These are phyloP conservation scores for Coemansia sp. DNA, from an alignment of 192 early-diverging fungal species.

Conservation along the genomic window DNA sequence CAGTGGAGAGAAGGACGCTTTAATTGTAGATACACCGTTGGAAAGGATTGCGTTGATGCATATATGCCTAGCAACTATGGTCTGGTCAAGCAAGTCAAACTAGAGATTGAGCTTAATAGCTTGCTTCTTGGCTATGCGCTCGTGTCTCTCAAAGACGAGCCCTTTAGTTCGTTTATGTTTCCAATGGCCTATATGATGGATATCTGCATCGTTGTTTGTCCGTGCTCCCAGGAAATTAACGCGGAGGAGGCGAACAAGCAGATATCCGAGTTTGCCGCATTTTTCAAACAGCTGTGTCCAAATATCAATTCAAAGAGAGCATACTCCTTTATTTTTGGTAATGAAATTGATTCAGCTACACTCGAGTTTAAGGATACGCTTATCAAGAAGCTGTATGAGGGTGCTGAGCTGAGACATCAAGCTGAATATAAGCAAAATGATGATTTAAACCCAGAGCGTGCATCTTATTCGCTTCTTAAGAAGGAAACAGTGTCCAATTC, in stretches of 20 bases:
- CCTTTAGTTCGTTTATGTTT: neutral
- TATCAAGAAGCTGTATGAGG: neutral
- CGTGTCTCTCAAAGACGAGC: neutral
- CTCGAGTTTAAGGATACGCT: neutral
- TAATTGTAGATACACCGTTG: neutral
- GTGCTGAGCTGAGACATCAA: neutral
- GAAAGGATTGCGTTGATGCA: neutral
- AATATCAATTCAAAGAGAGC: conserved; percentile 3
- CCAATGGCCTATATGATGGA: neutral
- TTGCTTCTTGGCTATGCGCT: conserved; percentile 9
- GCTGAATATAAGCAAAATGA: neutral
- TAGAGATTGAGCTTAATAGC: conserved; percentile 6
- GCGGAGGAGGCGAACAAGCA: neutral
- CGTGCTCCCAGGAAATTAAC: neutral
- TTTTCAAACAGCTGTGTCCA: neutral
- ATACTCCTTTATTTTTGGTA: neutral
- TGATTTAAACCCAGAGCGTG: neutral
- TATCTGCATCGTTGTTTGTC: conserved; percentile 1
- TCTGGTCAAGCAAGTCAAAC: conserved; percentile 6
- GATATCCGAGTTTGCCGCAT: neutral
- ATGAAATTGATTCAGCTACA: neutral
- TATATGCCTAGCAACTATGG: neutral
- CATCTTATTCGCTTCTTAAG: neutral
- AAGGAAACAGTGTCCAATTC: neutral
- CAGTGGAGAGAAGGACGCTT: neutral